phyloP scores from a whole-genome alignment of 202 grass and related monocot species.

The Digitaria exilis region DNA sequence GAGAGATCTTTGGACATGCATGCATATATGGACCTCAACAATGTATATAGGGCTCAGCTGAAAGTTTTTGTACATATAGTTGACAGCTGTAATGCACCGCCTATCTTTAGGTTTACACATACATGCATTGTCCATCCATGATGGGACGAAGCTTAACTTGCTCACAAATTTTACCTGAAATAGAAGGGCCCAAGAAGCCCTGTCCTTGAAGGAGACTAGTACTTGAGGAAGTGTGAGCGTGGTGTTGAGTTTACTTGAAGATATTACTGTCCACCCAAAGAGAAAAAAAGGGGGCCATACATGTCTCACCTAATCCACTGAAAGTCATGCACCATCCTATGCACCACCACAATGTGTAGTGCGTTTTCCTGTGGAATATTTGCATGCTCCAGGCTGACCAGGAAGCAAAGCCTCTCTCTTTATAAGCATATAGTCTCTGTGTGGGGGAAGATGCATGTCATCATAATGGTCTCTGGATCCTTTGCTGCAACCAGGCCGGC shows the following conservation, averaged over 20 bases:
- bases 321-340: conserved; percentile 86
- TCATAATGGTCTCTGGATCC: conserved; percentile 8
- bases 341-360: conserved; percentile 47
- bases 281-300: conserved; percentile 33
- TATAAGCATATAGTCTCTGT: background rate
- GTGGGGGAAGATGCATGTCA: conserved; percentile 5
- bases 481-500: conserved; percentile 23
- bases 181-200: conserved; percentile 18
- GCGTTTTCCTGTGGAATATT: conserved; percentile 27
- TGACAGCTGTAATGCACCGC: background rate
- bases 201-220: conserved; percentile 28
- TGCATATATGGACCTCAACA: background rate
- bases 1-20: background rate
- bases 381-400: conserved; percentile 5
- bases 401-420: too few relatives aligned
- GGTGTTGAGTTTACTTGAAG: conserved; percentile 61
- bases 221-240: conserved; percentile 33
- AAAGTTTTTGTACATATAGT: background rate
- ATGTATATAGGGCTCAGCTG: too few relatives aligned
- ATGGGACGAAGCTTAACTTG: conserved; percentile 18
- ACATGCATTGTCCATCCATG: conserved; percentile 17
- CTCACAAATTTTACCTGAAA: conserved; percentile 28
- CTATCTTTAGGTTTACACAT: background rate
- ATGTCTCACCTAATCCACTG: conserved; percentile 76
- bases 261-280: conserved; percentile 33